Conservation (phyloP, 2,329 filamentous ascomycete genomes). For the Fusarium palustre region DNA sequence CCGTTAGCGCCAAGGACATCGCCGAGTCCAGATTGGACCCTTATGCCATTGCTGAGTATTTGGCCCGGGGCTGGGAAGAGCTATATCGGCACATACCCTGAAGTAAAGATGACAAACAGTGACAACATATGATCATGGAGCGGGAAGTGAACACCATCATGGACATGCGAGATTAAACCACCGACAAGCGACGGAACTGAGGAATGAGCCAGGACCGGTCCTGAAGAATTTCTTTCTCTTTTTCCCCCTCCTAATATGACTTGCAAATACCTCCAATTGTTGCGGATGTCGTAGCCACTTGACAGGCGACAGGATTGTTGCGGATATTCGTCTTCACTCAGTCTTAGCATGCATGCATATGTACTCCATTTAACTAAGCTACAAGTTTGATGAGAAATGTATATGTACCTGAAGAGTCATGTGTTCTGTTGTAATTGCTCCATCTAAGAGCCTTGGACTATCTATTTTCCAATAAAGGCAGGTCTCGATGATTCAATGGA, state of each 20-base stretch:
- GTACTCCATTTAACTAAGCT: not conserved
- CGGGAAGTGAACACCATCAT: constrained; percentile 13
- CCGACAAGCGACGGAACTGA: constrained; percentile 26
- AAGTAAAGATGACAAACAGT: constrained; percentile 4
- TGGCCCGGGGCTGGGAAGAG: constrained; percentile 1
- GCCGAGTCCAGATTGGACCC: constrained; percentile 26
- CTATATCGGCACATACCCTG: constrained; percentile 10
- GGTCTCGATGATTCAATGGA: not conserved
- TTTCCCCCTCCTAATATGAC: not conserved
- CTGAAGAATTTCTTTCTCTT: not conserved
- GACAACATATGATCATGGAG: constrained; percentile 10
- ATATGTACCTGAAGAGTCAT: not conserved
- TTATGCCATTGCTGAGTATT: constrained; percentile 2
- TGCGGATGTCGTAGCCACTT: not conserved
- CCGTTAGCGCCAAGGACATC: constrained; percentile 28
- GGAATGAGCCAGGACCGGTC: constrained; percentile 22
- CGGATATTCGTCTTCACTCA: not conserved
- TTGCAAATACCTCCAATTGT: not conserved
- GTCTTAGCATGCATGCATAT: not conserved
- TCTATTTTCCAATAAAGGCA: not conserved
- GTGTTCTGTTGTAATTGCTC: not conserved
- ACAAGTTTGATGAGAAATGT: not conserved
- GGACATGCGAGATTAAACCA: constrained; percentile 32
- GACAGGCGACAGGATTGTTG: not conserved
- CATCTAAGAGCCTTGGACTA: not conserved